Base-by-base conservation (phyloP, 306 rosid species). In the Hippophae gyantsensis region DNA sequence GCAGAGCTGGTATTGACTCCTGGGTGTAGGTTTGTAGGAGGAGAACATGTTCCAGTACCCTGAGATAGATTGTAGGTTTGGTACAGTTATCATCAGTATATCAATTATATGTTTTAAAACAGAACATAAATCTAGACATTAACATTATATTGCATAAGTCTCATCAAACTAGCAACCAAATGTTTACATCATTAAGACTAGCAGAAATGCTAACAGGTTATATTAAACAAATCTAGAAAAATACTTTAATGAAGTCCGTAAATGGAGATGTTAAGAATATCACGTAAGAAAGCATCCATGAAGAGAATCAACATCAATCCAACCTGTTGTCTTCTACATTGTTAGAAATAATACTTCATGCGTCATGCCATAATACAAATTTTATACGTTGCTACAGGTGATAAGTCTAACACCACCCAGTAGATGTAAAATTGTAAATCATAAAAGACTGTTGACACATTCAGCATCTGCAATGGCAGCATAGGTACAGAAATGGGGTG, bases 1-100 rank as follows among this genome's bases (percentile, higher is more conserved):
- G 86, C 63, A 92, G 90, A 53, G 96, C 90, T 8, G 88, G 89
- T 67, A 86, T 79, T 7, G 96, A 81, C 12, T 92, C 90, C 81
- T 78, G 74, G 13, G 96, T 78, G 82, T 88, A 92, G 52, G 99
- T 88, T 63, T 80, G 88, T 7, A 74, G 76, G 58, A 82, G 72
- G 55, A 92, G 86, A 75, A 72, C 84, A 13, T 88, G 76, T 80
- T 92, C 88, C 55, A 88, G 64, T 61, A 81, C 94, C 69, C 99
- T 92, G 85, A 58, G 47, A 72, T 14, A 52, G 14, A 65, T 57
- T 42, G 52, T 53, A 48, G 18, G 10, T 56, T 62, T 63, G 63
- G 42, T 41, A 55, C 27, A 73, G 18, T 66, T 47, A 68, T 64
- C 47, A 58, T 27, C 60, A 48, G 6, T n/a, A 52, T 50, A 40